Evolutionary conservation across 2,329 filamentous ascomycete genomes (phyloP).

Genomic region (Rhexocercosporidium sp.): DNA sequence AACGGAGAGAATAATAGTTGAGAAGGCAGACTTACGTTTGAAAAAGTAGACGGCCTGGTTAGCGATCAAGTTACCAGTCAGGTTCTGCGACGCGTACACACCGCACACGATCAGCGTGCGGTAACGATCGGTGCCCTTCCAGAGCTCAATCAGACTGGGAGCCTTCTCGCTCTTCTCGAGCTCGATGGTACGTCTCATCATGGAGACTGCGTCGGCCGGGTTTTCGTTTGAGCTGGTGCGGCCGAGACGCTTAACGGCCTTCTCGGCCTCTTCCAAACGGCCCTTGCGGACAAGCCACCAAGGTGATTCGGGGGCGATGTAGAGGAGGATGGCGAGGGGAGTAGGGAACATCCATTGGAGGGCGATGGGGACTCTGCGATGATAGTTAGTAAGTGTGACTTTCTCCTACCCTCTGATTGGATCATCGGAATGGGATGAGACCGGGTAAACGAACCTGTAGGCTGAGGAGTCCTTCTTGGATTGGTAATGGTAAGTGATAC

Average conservation of each 20-base stretch:
- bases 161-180: slow-evolving; percentile 54
- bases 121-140: slow-evolving; percentile 58
- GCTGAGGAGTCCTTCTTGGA: slow-evolving; percentile 40
- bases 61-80: slow-evolving; percentile 66
- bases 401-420: slow-evolving; percentile 13
- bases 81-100: slow-evolving; percentile 63
- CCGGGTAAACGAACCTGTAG: slow-evolving; percentile 52
- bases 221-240: slow-evolving; percentile 44
- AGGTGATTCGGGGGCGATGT: slow-evolving; percentile 50
- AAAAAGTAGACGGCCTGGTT: slow-evolving; percentile 48
- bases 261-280: slow-evolving; percentile 45
- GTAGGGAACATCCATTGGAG: slow-evolving; percentile 60
- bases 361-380: slow-evolving; percentile 53
- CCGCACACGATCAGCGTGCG: slow-evolving; percentile 62
- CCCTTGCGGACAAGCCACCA: slow-evolving; percentile 57
- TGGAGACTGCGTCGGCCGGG: slow-evolving; percentile 53
- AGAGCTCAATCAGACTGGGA: slow-evolving; percentile 56
- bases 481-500: slow-evolving; percentile 60
- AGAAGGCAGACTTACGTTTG: slow-evolving; percentile 33
- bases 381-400: slow-evolving; percentile 41
- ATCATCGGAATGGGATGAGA: slow-evolving; percentile 32
- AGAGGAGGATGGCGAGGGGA: slow-evolving; percentile 55
- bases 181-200: slow-evolving; percentile 63
- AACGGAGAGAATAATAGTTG: too few relatives aligned
- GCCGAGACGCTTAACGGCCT: slow-evolving; percentile 56